phyloP scores from a whole-genome alignment of 495 filamentous ascomycete species.

The Podospora sp. region DNA sequence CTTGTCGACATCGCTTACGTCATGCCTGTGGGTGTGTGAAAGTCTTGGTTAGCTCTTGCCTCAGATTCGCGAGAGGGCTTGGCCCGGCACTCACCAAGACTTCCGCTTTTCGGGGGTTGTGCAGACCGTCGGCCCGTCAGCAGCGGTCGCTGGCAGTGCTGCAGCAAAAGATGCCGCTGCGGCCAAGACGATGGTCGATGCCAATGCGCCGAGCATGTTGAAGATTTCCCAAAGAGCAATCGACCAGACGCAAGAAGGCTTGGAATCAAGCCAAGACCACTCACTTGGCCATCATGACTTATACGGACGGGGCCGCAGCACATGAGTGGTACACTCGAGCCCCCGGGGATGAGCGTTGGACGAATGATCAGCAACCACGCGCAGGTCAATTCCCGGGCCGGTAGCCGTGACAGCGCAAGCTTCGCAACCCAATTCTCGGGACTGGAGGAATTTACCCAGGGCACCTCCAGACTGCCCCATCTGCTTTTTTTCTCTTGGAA shows the following conservation, averaged over 20 bases:
- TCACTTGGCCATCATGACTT: background rate
- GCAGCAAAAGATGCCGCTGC: background rate
- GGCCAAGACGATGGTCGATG: background rate
- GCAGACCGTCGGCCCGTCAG: background rate
- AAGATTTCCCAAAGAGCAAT: background rate
- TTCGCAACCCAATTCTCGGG: background rate
- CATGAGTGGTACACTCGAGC: too few relatives aligned
- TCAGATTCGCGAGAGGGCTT: background rate
- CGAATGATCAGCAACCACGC: too few relatives aligned
- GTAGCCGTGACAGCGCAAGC: background rate
- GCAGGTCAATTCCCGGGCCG: background rate
- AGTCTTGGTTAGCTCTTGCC: background rate
- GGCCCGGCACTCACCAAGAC: background rate
- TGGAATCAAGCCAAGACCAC: background rate
- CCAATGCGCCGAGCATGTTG: background rate
- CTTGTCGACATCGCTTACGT: conserved; percentile 5
- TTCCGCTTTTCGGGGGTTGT: conserved; percentile 2
- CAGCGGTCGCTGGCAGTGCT: background rate
- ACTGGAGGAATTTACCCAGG: background rate
- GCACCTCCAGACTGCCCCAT: background rate
- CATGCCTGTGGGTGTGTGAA: background rate
- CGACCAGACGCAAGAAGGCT: background rate
- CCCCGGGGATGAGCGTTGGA: too few relatives aligned
- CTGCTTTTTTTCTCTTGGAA: background rate
- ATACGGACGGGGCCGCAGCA: too few relatives aligned